These are phyloP conservation scores for Aureobasidium lini DNA, from an alignment of 2,329 filamentous ascomycete genomes.

Conservation along the genomic window DNA sequence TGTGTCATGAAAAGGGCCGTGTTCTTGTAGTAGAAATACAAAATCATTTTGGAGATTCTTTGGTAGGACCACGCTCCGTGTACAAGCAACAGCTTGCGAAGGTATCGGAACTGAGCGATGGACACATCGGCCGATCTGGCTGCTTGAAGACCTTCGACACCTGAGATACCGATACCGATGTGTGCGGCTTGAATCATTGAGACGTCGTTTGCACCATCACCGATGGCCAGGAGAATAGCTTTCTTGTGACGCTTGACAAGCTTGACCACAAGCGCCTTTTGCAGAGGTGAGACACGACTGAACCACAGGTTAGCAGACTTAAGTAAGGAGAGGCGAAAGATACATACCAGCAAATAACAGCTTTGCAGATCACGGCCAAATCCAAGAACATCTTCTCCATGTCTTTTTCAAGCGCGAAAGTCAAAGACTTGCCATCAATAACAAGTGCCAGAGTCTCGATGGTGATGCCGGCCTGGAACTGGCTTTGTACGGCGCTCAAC, in stretches of 20 bases:
- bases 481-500: conserved; percentile 77
- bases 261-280: conserved; percentile 96
- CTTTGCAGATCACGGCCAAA: conserved; percentile 90
- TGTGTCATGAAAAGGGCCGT: conserved; percentile 98
- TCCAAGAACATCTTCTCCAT: conserved; percentile 91
- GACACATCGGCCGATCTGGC: conserved; percentile 92
- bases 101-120: conserved; percentile 90
- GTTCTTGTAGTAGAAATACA: conserved; percentile 99
- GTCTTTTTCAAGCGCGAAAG: conserved; percentile 85
- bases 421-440: conserved; percentile 94
- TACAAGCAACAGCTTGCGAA: conserved; percentile 87
- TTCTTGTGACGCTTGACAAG: conserved; percentile 93
- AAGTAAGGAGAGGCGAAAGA: background rate
- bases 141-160: conserved; percentile 92
- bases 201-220: conserved; percentile 97
- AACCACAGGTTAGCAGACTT: background rate
- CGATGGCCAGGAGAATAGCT: conserved; percentile 87
- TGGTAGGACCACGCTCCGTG: conserved; percentile 98
- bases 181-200: conserved; percentile 99
- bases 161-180: conserved; percentile 95
- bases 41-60: conserved; percentile 89
- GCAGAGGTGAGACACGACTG: conserved; percentile 89
- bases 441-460: conserved; percentile 82
- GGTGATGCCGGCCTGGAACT: conserved; percentile 68
- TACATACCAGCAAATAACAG: conserved; percentile 78